Base-by-base conservation (phyloP, 164 flowering plant species). In the Santalum album region DNA sequence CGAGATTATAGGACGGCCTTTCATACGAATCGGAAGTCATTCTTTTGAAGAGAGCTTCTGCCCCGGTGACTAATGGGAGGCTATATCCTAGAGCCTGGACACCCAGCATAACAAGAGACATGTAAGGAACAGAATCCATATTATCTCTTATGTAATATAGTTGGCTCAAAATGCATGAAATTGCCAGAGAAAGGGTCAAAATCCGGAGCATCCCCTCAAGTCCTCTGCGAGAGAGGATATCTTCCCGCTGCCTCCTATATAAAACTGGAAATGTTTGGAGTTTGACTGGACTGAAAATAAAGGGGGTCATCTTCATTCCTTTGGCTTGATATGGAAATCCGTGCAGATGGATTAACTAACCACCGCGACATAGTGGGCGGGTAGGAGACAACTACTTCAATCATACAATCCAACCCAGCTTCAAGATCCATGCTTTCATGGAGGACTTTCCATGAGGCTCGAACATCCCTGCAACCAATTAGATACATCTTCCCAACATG, bases 381-480 rank as follows among this genome's bases (percentile, higher is more conserved):
- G 54, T 87, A 90, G 16, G 89, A 77, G 19, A 87, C 60, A 51
- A 80, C 69, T 22, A 77, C 89, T 57, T 87, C 87, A 60, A 85
- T 69, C 55, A 72, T 63, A 62, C 97, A 90, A 70, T 90, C 97
- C 56, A 87, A 62, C 17, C 97, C 97, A 55, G 63, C 66, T 66
- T 87, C 91, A 53, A 90, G 91, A 60, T 83, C 96, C 73, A 54
- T 75, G 68, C 86, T 87, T 16, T 82, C 90, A 36, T 47, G 68
- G 51, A 85, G 58, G 43, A 70, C 67, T 26, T 69, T 62, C 84
- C 81, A 72, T 12, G 81, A 72, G n/a, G 87, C 81, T 43, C 88
- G 73, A 15, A 84, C 82, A 65, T 90, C 95, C 57, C 95, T 72
- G 78, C 96, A 90, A 44, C 91, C 98, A 50, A 87, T 73, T 15